Evolutionary conservation across 768 basidiomycete species (phyloP), one percentile per base, ranked within the genome.

Genomic region (Amyloporia xantha): DNA sequence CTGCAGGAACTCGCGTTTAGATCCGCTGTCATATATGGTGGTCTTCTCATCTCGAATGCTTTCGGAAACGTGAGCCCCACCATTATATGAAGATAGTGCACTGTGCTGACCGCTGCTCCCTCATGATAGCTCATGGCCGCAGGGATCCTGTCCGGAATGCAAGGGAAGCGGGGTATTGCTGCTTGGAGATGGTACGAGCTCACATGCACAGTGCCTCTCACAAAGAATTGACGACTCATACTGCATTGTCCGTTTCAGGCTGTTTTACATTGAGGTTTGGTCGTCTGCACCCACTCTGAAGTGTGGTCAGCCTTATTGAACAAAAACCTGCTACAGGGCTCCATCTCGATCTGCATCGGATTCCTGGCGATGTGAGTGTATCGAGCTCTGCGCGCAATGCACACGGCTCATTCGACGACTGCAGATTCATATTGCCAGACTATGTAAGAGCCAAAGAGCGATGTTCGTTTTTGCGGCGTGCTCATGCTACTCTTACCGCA

Each of bases 131-230:
- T 86, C 5, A 77, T 87, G 58, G 87, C 84, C 13, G 85, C 85
- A n/a, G 86, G 82, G 10, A 83, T 88, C 47, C 71, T 91, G 13
- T 67, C 71, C 1, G 73, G 71, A 37, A 83, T 88, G 84, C 76
- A 89, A 52, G 84, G 82, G 1, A 72, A 71, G 44, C 67, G 76
- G 3, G 85, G 84, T 1, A 79, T 84, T 36, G 61, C 79, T 24
- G 84, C 82, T 9, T 88, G 86, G 86, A 59, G 81, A 69, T 88
- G 79, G 81, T 80, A 52, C n/a, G n/a, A n/a, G n/a, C n/a, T n/a
- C n/a, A n/a, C n/a, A 51, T 47, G 11, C n/a, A 17, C 9, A n/a
- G 15, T 0, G 2, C 15, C 15, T 33, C 7, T 33, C 30, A 7
- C 9, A 7, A 7, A 33, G 30, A 33, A 7, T 15, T 33, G 30